Evolutionary conservation across 1,284 basidiomycete species (phyloP).

Genomic region (Rugosomyces carneus): DNA sequence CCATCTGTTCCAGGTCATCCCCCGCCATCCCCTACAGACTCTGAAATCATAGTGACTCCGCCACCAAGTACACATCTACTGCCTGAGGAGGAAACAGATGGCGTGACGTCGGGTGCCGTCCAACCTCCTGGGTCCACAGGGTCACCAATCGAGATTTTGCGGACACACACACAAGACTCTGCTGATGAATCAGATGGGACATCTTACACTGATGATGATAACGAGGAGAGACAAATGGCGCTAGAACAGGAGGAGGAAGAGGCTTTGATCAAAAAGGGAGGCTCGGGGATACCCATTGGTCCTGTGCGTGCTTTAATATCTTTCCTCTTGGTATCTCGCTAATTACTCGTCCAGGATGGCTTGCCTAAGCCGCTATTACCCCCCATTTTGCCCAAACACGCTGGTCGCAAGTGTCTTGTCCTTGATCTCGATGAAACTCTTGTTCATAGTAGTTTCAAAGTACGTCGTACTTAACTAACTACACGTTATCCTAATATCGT

Average conservation of each 20-base stretch:
- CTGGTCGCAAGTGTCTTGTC: slow-evolving; percentile 87
- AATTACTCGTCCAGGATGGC: slow-evolving; percentile 58
- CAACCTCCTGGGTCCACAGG: slow-evolving; percentile 41
- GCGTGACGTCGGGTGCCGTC: slow-evolving; percentile 47
- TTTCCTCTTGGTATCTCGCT: background rate
- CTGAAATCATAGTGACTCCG: slow-evolving; percentile 36
- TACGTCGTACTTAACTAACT: slow-evolving; percentile 26
- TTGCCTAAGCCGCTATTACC: slow-evolving; percentile 79
- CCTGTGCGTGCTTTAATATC: slow-evolving; percentile 29
- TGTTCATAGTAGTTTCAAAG: slow-evolving; percentile 92
- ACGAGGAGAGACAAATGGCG: slow-evolving; percentile 29
- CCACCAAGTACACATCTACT: slow-evolving; percentile 35
- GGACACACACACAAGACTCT: slow-evolving; percentile 24
- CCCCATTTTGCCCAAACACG: slow-evolving; percentile 65
- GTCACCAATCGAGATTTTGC: slow-evolving; percentile 17
- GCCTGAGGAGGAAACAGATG: slow-evolving; percentile 42
- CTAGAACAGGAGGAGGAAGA: slow-evolving; percentile 45
- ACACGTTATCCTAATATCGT: background rate
- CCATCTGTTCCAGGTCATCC: slow-evolving; percentile 25
- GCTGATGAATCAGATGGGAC: slow-evolving; percentile 39
- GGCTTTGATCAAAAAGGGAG: slow-evolving; percentile 39
- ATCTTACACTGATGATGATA: slow-evolving; percentile 41
- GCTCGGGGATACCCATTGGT: slow-evolving; percentile 46
- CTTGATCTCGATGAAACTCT: slow-evolving; percentile 95
- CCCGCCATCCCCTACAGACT: slow-evolving; percentile 27